Evolutionary conservation across 2,329 filamentous ascomycete genomes (phyloP).

Genomic region (Setomelanomma holmii): DNA sequence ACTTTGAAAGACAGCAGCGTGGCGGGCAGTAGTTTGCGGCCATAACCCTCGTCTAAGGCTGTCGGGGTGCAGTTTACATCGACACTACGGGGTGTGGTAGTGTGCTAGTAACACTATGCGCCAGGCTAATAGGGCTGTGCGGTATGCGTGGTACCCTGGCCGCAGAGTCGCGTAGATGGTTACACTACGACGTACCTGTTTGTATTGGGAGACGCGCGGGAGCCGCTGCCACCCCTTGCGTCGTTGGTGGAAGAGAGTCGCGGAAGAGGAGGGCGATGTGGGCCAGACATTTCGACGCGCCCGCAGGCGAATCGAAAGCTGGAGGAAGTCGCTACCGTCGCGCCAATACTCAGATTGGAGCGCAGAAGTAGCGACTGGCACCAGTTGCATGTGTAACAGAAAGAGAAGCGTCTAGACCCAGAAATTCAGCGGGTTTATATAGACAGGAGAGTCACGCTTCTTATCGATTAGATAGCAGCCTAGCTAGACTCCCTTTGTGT

Average conservation of each 20-base stretch:
- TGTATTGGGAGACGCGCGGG: background rate
- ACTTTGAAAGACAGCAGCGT: too few species aligned
- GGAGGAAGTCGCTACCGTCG: background rate
- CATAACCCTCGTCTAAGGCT: too few species aligned
- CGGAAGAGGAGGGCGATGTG: background rate
- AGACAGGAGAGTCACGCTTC: background rate
- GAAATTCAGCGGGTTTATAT: background rate
- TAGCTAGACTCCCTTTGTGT: too few species aligned
- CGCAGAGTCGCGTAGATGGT: background rate
- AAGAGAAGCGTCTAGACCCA: background rate
- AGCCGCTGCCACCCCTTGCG: background rate
- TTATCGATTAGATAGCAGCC: background rate
- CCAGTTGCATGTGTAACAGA: background rate
- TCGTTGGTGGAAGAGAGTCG: background rate
- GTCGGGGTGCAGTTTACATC: too few species aligned
- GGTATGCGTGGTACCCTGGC: background rate
- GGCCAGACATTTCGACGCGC: constrained; percentile 1
- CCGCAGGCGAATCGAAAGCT: background rate
- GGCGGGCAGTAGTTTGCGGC: too few species aligned
- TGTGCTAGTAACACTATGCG: too few species aligned
- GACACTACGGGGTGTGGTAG: too few species aligned
- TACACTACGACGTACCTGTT: constrained; percentile 1
- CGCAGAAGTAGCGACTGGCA: background rate
- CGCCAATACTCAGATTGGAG: background rate
- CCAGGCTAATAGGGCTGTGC: too few species aligned